Evolutionary conservation across 345 rosid genomes (phyloP).

Genomic region (Eutrema yunnanense): DNA sequence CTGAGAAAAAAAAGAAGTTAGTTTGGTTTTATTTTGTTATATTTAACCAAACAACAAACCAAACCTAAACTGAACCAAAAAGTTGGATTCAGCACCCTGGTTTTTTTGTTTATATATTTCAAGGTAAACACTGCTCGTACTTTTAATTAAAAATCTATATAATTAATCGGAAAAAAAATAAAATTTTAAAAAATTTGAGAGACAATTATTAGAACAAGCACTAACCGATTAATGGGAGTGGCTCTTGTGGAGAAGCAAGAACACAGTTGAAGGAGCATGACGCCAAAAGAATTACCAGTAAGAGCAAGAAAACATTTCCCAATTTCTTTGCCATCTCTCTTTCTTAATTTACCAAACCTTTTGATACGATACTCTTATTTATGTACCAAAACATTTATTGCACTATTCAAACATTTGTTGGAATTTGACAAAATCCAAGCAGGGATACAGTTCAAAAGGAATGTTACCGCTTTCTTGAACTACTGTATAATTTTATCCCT

Average conservation of each 20-base stretch:
- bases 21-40: neutral
- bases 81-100: neutral
- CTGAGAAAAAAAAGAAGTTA: too few species aligned
- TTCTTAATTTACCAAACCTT: neutral
- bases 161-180: too few species aligned
- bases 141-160: too few species aligned
- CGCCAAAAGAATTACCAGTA: conserved; percentile 3
- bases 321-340: neutral
- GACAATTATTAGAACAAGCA: neutral
- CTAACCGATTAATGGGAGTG: neutral
- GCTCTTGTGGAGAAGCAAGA: neutral
- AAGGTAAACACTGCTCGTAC: neutral
- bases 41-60: neutral
- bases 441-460: too few species aligned
- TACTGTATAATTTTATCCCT: too few species aligned
- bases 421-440: neutral
- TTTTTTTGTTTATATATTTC: too few species aligned
- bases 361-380: neutral
- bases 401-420: neutral
- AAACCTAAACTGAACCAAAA: neutral
- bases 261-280: neutral
- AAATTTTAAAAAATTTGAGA: too few species aligned
- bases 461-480: too few species aligned
- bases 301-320: neutral
- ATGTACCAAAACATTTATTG: neutral